A percentile compares a stretch with the other conserved stretches of the same genome.
Conservation (phyloP, 2,329 filamentous ascomycete species). For the Biscogniauxia mediterranea region DNA sequence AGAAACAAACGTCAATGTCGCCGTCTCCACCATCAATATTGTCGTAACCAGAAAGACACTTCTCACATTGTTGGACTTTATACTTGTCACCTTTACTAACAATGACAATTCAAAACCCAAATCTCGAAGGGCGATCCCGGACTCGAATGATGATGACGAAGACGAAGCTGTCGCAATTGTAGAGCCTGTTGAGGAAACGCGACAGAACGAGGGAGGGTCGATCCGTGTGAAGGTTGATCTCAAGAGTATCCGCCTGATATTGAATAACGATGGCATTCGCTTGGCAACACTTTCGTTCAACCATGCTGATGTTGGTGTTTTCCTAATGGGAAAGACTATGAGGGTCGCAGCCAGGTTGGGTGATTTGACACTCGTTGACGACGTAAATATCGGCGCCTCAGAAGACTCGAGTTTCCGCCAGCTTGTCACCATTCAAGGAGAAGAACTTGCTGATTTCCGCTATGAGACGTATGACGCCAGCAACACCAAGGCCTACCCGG, state of each 20-base stretch:
- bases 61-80: constrained; percentile 89
- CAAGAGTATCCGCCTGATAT: constrained; percentile 87
- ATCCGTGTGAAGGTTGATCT: constrained; percentile 92
- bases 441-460: constrained; percentile 93
- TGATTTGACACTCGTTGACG: constrained; percentile 84
- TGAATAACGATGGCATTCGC: constrained; percentile 97
- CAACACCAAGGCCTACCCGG: constrained; percentile 73
- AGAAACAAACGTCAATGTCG: constrained; percentile 87
- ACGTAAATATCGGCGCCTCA: constrained; percentile 87
- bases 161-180: constrained; percentile 40
- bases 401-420: constrained; percentile 78
- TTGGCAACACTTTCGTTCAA: constrained; percentile 90
- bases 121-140: constrained; percentile 36
- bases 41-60: constrained; percentile 92
- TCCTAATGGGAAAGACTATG: constrained; percentile 83
- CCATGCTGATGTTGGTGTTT: constrained; percentile 87
- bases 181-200: constrained; percentile 34
- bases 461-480: constrained; percentile 91
- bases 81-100: constrained; percentile 84
- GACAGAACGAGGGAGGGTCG: constrained; percentile 60
- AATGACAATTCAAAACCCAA: constrained; percentile 38
- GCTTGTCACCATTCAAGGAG: constrained; percentile 89
- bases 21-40: constrained; percentile 92
- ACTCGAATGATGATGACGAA: constrained; percentile 31
- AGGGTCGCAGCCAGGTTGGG: constrained; percentile 82